Evolutionary conservation across 495 filamentous ascomycete species (phyloP).

Genomic region (Beverwykella pulmonaria): DNA sequence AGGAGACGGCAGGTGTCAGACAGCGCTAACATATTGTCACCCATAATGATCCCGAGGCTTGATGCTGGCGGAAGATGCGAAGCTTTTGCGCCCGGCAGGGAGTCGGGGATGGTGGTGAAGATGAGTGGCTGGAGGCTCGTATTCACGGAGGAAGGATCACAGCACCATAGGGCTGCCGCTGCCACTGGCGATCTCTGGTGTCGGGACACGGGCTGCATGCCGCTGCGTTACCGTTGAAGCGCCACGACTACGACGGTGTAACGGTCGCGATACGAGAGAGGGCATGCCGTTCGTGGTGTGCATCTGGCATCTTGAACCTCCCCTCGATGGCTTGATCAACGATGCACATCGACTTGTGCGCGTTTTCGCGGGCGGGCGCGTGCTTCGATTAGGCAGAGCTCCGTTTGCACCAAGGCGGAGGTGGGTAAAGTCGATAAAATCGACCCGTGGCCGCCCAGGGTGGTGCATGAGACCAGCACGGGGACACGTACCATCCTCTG

Average conservation of each 20-base stretch:
- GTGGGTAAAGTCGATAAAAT: too few species aligned
- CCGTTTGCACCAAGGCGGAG: conserved; percentile 1
- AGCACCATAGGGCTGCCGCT: neutral
- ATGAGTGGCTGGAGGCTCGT: conserved; percentile 28
- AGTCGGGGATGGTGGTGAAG: neutral
- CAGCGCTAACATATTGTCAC: neutral
- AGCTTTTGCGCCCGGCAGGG: neutral
- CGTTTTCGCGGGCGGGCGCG: neutral
- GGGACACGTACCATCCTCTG: neutral
- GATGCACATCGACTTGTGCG: neutral
- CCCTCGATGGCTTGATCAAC: neutral
- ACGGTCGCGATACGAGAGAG: neutral
- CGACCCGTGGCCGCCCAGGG: neutral
- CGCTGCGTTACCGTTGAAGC: neutral
- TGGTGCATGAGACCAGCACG: neutral
- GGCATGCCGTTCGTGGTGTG: too few species aligned
- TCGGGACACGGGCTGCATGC: neutral
- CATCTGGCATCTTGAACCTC: neutral
- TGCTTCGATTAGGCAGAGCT: neutral
- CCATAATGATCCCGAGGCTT: neutral
- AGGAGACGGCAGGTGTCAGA: neutral
- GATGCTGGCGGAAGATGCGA: neutral
- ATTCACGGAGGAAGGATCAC: conserved; percentile 1
- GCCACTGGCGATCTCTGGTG: neutral
- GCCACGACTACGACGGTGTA: neutral